Conservation (phyloP, 2,329 filamentous ascomycete genomes). For the Colletotrichum musicola region DNA sequence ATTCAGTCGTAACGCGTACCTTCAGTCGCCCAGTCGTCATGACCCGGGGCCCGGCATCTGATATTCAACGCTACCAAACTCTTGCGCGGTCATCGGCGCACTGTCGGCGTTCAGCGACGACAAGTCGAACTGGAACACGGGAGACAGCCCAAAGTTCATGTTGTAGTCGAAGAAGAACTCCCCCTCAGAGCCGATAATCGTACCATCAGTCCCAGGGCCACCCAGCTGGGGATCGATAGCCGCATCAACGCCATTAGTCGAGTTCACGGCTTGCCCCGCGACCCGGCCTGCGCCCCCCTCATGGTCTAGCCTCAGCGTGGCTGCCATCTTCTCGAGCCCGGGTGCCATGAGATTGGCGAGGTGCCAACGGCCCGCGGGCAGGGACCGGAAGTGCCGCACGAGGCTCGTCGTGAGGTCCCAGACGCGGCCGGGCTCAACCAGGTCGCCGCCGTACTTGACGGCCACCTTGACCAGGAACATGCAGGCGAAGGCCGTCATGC, state of each 20-base stretch:
- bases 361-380: slow-evolving; percentile 58
- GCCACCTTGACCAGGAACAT: slow-evolving; percentile 64
- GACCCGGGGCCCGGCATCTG: not conserved
- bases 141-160: slow-evolving; percentile 46
- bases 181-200: slow-evolving; percentile 29
- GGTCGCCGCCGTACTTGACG: slow-evolving; percentile 54
- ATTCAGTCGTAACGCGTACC: not conserved
- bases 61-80: slow-evolving; percentile 24
- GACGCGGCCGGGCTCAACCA: slow-evolving; percentile 53
- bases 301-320: slow-evolving; percentile 22
- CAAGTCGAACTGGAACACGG: slow-evolving; percentile 46
- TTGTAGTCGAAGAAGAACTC: slow-evolving; percentile 43
- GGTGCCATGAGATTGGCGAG: slow-evolving; percentile 60
- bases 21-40: not conserved
- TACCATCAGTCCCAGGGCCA: not conserved
- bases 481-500: slow-evolving; percentile 66
- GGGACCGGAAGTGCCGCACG: slow-evolving; percentile 54
- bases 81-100: slow-evolving; percentile 1
- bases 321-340: slow-evolving; percentile 57
- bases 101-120: slow-evolving; percentile 30
- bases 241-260: not conserved
- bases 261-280: not conserved
- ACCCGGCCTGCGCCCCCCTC: not conserved
- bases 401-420: slow-evolving; percentile 53
- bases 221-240: slow-evolving; percentile 2